Percentiles rank a stretch among this genome's conserved stretches.
Conservation (phyloP, 352 stramenopile genomes). For the Phytophthora sansomeana region DNA sequence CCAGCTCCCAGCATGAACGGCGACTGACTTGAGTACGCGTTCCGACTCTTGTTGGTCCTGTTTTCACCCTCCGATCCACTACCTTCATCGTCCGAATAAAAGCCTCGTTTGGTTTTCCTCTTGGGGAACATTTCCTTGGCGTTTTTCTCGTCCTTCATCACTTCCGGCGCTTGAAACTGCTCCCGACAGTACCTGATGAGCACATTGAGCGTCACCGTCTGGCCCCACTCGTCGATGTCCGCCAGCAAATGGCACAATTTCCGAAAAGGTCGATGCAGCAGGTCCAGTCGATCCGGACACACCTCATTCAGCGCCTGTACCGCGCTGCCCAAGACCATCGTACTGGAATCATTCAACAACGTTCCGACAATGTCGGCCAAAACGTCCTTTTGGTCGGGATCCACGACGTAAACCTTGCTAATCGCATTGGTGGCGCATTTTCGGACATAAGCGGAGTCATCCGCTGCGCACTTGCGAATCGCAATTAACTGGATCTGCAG, state of each 20-base stretch:
- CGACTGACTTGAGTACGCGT: conserved; percentile 41
- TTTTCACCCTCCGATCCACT: conserved; percentile 69
- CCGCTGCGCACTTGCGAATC: conserved; percentile 92
- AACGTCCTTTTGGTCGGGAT: conserved; percentile 90
- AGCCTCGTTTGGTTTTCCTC: conserved; percentile 89
- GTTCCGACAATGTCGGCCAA: conserved; percentile 95
- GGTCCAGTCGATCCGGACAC: conserved; percentile 94
- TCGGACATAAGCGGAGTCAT: conserved; percentile 96
- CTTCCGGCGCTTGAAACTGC: conserved; percentile 94
- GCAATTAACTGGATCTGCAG: conserved; percentile 98
- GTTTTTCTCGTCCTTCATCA: conserved; percentile 50
- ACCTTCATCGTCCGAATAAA: conserved; percentile 98
- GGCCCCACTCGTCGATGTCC: conserved; percentile 99
- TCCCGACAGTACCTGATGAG: conserved; percentile 96
- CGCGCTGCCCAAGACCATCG: conserved; percentile 97
- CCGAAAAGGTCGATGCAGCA: conserved; percentile 96
- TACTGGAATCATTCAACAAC: conserved; percentile 94
- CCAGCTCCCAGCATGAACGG: conserved; percentile 54
- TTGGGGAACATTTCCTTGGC: conserved; percentile 68
- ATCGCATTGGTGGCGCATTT: conserved; percentile 98
- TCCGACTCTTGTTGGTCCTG: conserved; percentile 34
- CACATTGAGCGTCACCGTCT: conserved; percentile 95
- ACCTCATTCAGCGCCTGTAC: conserved; percentile 97
- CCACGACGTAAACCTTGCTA: conserved; percentile 93
- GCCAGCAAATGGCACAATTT: conserved; percentile 98